Evolutionary conservation across 2,329 filamentous ascomycete species (phyloP).

Genomic region (Alternaria triticimaculans): DNA sequence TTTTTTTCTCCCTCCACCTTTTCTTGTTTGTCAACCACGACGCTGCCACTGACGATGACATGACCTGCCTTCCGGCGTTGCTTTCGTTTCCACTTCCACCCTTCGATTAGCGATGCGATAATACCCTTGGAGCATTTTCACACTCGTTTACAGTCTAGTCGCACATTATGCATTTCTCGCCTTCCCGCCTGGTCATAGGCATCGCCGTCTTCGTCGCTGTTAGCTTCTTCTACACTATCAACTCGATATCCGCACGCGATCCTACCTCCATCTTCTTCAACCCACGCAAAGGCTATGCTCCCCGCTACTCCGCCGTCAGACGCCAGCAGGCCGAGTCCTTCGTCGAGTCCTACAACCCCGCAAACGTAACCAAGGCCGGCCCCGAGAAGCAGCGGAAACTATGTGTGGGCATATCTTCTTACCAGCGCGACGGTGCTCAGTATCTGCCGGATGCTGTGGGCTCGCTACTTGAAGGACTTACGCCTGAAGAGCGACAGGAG

Average conservation of each 20-base stretch:
- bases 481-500: constrained; percentile 49
- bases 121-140: constrained; percentile 8
- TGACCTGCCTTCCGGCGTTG: constrained; percentile 8
- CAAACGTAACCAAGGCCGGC: constrained; percentile 23
- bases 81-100: neutral
- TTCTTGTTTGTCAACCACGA: neutral
- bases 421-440: constrained; percentile 48
- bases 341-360: constrained; percentile 27
- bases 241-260: constrained; percentile 37
- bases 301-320: constrained; percentile 40
- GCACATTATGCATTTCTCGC: constrained; percentile 27
- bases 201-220: constrained; percentile 25
- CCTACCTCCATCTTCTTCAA: constrained; percentile 49
- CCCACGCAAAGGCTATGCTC: constrained; percentile 39
- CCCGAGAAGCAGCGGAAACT: constrained; percentile 35
- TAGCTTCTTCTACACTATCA: constrained; percentile 32
- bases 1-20: constrained; percentile 7
- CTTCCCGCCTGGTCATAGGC: constrained; percentile 28
- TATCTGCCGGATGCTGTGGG: constrained; percentile 55
- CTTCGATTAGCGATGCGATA: constrained; percentile 14
- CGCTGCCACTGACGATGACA: constrained; percentile 12
- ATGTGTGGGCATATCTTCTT: constrained; percentile 55
- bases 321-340: constrained; percentile 39
- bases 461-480: constrained; percentile 53
- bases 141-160: constrained; percentile 6